phyloP scores from a whole-genome alignment of 2,329 filamentous ascomycete genomes.

The Hypoxylon sp. region DNA sequence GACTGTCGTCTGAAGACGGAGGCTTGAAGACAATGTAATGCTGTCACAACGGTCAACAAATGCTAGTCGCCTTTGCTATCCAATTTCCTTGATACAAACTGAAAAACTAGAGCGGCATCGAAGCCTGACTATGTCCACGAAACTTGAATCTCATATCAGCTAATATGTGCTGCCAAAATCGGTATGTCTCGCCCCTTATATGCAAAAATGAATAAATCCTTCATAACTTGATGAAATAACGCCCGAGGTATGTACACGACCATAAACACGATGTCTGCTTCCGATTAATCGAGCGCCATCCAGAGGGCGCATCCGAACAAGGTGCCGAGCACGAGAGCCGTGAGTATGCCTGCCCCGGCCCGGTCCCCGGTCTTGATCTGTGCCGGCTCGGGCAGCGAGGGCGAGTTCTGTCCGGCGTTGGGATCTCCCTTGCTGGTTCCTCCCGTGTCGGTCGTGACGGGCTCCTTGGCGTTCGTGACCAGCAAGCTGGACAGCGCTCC shows the following conservation, averaged over 20 bases:
- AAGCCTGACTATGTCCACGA: too few species aligned
- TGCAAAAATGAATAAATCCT: too few species aligned
- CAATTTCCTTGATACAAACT: too few species aligned
- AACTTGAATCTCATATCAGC: too few species aligned
- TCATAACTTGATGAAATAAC: too few species aligned
- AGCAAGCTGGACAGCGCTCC: slow-evolving; percentile 55
- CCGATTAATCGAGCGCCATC: slow-evolving; percentile 31
- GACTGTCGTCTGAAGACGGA: not conserved
- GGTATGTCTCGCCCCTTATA: too few species aligned
- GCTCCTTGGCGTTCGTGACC: slow-evolving; percentile 43
- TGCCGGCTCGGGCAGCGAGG: slow-evolving; percentile 4
- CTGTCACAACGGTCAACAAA: too few species aligned
- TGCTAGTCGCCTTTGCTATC: too few species aligned
- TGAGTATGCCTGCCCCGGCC: slow-evolving; percentile 42
- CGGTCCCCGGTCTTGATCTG: slow-evolving; percentile 39
- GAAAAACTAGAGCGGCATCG: too few species aligned
- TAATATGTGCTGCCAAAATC: too few species aligned
- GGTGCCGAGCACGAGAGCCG: slow-evolving; percentile 32
- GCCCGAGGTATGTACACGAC: not conserved
- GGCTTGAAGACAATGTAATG: too few species aligned
- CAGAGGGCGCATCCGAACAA: slow-evolving; percentile 32
- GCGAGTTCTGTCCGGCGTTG: slow-evolving; percentile 31
- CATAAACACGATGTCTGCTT: not conserved
- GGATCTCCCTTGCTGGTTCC: slow-evolving; percentile 48
- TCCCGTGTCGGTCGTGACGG: slow-evolving; percentile 50